These are phyloP conservation scores for Talaromyces sp. DNA, from an alignment of 2,329 filamentous ascomycete genomes.

Conservation along the genomic window DNA sequence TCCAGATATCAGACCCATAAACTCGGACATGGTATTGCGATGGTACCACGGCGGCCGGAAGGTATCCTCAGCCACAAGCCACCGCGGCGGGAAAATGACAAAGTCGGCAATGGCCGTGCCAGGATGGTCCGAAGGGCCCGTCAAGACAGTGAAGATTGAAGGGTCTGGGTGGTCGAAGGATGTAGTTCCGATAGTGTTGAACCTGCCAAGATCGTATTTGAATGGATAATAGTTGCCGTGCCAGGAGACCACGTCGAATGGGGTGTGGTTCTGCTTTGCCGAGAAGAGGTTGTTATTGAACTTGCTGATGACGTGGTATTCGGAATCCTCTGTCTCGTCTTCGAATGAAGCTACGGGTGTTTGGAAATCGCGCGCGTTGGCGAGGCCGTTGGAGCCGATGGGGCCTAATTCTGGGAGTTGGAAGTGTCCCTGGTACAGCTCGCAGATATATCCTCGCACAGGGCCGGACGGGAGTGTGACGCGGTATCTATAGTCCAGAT, in stretches of 20 bases:
- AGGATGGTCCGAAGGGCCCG: conserved; percentile 50
- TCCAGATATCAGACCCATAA: conserved; percentile 59
- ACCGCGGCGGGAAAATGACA: conserved; percentile 59
- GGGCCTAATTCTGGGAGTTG: conserved; percentile 65
- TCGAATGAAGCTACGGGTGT: conserved; percentile 64
- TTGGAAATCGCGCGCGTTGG: conserved; percentile 71
- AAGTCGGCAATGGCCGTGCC: conserved; percentile 62
- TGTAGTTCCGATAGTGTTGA: conserved; percentile 67
- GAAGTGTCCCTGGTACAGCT: conserved; percentile 69
- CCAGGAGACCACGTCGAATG: conserved; percentile 76
- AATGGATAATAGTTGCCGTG: conserved; percentile 74
- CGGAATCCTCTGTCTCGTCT: conserved; percentile 44
- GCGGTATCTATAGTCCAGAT: conserved; percentile 46
- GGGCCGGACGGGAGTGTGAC: conserved; percentile 59
- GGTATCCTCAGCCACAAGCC: conserved; percentile 56
- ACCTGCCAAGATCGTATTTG: conserved; percentile 75
- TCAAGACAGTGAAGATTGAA: conserved; percentile 66
- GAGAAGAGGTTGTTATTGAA: conserved; percentile 63
- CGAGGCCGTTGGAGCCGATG: conserved; percentile 68
- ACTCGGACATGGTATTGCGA: conserved; percentile 60
- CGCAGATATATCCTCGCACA: conserved; percentile 67
- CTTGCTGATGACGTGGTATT: conserved; percentile 56
- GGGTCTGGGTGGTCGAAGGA: conserved; percentile 75
- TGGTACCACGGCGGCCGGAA: conserved; percentile 60
- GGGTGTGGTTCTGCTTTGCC: conserved; percentile 62